Evolutionary conservation across 1,284 basidiomycete genomes (phyloP).

Genomic region (Ceratorhiza oryzae-sativae): DNA sequence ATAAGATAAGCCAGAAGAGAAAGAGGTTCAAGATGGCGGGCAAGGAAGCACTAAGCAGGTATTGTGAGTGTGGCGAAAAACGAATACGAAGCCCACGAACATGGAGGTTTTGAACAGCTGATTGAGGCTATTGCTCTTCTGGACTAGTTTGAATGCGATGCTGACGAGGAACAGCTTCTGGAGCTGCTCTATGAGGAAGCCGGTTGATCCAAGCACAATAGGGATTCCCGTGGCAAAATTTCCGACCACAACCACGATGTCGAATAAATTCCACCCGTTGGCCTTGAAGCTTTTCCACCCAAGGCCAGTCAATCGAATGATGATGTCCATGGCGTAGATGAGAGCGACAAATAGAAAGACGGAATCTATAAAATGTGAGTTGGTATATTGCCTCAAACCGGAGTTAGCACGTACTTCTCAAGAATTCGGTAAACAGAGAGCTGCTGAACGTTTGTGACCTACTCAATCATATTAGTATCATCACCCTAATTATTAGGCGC

Average conservation of each 20-base stretch:
- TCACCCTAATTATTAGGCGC: neutral
- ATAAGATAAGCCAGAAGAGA: slow-evolving; percentile 89
- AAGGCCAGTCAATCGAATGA: slow-evolving; percentile 81
- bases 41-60: slow-evolving; percentile 72
- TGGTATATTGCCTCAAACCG: neutral
- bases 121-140: slow-evolving; percentile 87
- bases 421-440: slow-evolving; percentile 61
- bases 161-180: slow-evolving; percentile 95
- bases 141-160: slow-evolving; percentile 93
- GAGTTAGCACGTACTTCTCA: slow-evolving; percentile 65
- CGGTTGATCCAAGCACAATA: slow-evolving; percentile 64
- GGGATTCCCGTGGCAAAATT: slow-evolving; percentile 86
- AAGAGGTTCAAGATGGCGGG: slow-evolving; percentile 88
- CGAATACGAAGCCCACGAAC: slow-evolving; percentile 58
- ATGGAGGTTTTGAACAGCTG: slow-evolving; percentile 96
- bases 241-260: slow-evolving; percentile 82
- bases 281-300: slow-evolving; percentile 84
- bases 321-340: slow-evolving; percentile 81
- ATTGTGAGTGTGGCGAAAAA: neutral
- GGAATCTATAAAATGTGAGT: slow-evolving; percentile 59
- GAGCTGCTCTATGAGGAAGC: slow-evolving; percentile 70
- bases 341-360: slow-evolving; percentile 80
- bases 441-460: slow-evolving; percentile 84
- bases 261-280: slow-evolving; percentile 95
- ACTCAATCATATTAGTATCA: slow-evolving; percentile 26